These are phyloP conservation scores for Eimeria praecox DNA, from an alignment of 169 alveolate species.

Conservation along the genomic window DNA sequence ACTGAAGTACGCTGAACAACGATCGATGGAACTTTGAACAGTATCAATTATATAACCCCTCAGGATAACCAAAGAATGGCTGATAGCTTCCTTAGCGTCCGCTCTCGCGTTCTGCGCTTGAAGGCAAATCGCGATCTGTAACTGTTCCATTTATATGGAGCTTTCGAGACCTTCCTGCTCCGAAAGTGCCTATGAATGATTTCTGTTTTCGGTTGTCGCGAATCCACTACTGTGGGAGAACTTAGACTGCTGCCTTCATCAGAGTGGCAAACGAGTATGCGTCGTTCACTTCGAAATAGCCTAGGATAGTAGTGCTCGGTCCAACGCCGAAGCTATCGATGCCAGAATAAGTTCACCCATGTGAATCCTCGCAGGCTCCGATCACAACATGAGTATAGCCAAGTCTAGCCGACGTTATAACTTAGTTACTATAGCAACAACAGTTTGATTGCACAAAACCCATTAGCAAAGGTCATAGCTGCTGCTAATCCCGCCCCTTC, in stretches of 20 bases:
- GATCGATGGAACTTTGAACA: no score
- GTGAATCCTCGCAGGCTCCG: no score
- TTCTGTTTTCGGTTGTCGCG: not conserved
- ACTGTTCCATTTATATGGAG: not conserved
- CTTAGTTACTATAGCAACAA: no score
- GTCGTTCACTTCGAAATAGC: not conserved
- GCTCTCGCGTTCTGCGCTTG: slow-evolving; percentile 68
- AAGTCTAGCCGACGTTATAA: no score
- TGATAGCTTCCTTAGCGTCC: slow-evolving; percentile 71
- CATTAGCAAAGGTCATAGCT: no score
- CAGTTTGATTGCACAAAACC: no score
- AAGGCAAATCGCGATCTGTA: slow-evolving; percentile 73
- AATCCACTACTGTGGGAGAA: not conserved
- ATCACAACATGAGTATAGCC: no score
- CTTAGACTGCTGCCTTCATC: not conserved
- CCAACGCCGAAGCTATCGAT: not conserved
- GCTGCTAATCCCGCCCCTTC: no score
- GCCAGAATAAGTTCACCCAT: not conserved
- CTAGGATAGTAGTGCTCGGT: not conserved
- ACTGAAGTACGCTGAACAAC: slow-evolving; percentile 27
- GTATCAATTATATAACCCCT: not conserved
- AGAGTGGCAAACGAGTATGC: not conserved
- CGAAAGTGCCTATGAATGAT: not conserved
- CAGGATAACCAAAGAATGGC: slow-evolving; percentile 70
- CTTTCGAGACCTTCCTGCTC: not conserved